Percentiles rank a stretch among this genome's conserved stretches.
phyloP scores from a whole-genome alignment of 352 stramenopile genomes.

The Saprolegnia diclina region DNA sequence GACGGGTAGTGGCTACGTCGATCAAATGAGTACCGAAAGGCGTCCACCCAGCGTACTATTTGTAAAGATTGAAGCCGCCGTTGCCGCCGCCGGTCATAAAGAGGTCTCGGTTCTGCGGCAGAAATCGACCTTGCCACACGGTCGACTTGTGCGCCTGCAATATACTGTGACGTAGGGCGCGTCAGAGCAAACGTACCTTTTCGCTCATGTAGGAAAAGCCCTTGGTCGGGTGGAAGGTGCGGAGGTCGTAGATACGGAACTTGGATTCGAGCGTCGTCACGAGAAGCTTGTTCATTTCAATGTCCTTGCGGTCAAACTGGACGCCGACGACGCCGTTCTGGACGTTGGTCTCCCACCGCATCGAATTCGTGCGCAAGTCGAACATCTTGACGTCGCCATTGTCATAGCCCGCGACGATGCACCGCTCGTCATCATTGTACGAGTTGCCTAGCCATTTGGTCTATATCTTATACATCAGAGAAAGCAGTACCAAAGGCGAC shows the following conservation, averaged over 20 bases:
- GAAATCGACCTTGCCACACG: conserved; percentile 91
- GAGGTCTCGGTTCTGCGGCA: conserved; percentile 95
- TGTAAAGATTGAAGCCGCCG: conserved; percentile 96
- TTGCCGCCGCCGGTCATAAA: conserved; percentile 96
- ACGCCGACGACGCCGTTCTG: conserved; percentile 94
- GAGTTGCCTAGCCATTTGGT: conserved; percentile 50
- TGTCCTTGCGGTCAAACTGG: conserved; percentile 95
- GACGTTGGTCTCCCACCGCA: conserved; percentile 95
- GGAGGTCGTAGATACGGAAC: conserved; percentile 93
- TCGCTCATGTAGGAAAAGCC: conserved; percentile 90
- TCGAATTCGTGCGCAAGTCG: conserved; percentile 88
- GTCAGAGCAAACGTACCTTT: too few relatives aligned
- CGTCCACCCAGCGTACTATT: conserved; percentile 82
- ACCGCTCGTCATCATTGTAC: conserved; percentile 91
- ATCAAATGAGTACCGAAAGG: conserved; percentile 29
- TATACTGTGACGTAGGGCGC: background rate
- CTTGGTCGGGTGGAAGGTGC: conserved; percentile 87
- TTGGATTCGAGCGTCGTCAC: conserved; percentile 95
- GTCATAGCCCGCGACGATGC: conserved; percentile 91
- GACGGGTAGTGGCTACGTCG: conserved; percentile 65
- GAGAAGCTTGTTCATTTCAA: conserved; percentile 97
- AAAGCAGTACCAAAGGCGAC: conserved; percentile 82
- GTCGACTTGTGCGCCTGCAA: conserved; percentile 89
- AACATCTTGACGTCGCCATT: conserved; percentile 98
- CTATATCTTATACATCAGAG: background rate